These are phyloP conservation scores for Suillus luteus DNA, from an alignment of 768 basidiomycete genomes.

Conservation along the genomic window DNA sequence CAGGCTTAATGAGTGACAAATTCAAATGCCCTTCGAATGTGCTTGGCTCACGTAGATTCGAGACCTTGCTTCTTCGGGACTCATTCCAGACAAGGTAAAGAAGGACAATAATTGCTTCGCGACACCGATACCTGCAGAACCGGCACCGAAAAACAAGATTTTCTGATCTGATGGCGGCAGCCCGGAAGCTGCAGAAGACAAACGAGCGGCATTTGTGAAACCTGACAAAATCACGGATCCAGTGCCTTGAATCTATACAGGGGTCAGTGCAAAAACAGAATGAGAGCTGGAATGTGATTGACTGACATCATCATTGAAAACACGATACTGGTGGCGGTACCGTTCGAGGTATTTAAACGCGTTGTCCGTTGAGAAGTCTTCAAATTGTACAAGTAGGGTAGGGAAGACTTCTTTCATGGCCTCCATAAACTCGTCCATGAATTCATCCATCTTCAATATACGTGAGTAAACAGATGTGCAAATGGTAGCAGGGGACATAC, in stretches of 20 bases:
- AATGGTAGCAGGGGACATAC: slow-evolving; percentile 27
- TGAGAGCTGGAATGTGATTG: slow-evolving; percentile 3
- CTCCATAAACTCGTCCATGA: slow-evolving; percentile 78
- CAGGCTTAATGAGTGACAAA: slow-evolving; percentile 18
- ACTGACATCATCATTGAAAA: slow-evolving; percentile 76
- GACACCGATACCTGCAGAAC: slow-evolving; percentile 55
- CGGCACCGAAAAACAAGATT: slow-evolving; percentile 61
- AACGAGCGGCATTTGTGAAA: slow-evolving; percentile 70
- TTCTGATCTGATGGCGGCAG: slow-evolving; percentile 47
- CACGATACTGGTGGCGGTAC: slow-evolving; percentile 57
- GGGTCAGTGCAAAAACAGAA: slow-evolving; percentile 6
- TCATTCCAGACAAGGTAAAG: slow-evolving; percentile 55
- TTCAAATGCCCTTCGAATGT: slow-evolving; percentile 5
- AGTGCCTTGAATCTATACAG: slow-evolving; percentile 64
- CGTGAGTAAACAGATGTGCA: not conserved
- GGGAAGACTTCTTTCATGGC: slow-evolving; percentile 68
- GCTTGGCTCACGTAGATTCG: slow-evolving; percentile 60
- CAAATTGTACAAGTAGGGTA: slow-evolving; percentile 69
- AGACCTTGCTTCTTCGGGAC: slow-evolving; percentile 63
- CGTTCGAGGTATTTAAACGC: slow-evolving; percentile 73
- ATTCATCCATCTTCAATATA: slow-evolving; percentile 57
- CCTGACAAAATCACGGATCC: slow-evolving; percentile 77
- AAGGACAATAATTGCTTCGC: slow-evolving; percentile 52
- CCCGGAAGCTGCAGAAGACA: slow-evolving; percentile 51
- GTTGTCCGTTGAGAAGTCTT: slow-evolving; percentile 78